Evolutionary conservation across 805 yeast species (phyloP), one percentile per base, ranked within the genome.

Genomic region (Candida stauntonica): DNA sequence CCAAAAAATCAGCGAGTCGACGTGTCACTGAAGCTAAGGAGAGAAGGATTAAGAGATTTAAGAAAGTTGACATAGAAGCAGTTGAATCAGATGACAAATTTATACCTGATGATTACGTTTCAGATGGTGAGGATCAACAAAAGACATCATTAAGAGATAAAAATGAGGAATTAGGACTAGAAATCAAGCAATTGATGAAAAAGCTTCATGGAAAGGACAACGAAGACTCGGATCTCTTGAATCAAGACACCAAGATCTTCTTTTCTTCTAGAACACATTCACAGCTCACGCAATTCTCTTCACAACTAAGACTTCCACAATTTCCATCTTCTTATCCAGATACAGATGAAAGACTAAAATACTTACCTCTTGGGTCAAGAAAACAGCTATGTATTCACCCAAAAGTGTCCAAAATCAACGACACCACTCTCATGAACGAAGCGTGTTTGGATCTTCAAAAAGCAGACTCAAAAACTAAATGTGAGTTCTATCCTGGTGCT

Each of bases 211-310:
- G 55, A 5, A 41, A 42, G n/a, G 46, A 31, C 11, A 46, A 42
- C 8, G 42, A 34, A 44, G 46, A 42, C 20, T 26, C 47, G 14
- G 28, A 51, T 45, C 31, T 58, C 45, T 41, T 51, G 8, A 51
- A 47, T 7, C 60, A 63, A 15, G 61, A 75, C 0, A 51, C 66
- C 1, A 74, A 79, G 48, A 75, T 89, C 2, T 75, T 62, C 48
- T 88, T 79, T 54, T 71, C 95, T 0, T 86, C 96, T 2, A 67
- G 98, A 59, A 89, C 98, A 0, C 97, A 89, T 54, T 86, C 96
- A 0, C 98, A 89, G 56, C 64, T 89, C 31, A 68, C 69, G 26
- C 98, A 89, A 54, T 85, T 89, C 53, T 75, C 87, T 0, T 72
- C 75, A 13, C 96, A 91, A 50, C 60, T 89, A 27, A 56, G 67